Evolutionary conservation across 208 protist genomes (phyloP).

Genomic region (Leishmania major): DNA sequence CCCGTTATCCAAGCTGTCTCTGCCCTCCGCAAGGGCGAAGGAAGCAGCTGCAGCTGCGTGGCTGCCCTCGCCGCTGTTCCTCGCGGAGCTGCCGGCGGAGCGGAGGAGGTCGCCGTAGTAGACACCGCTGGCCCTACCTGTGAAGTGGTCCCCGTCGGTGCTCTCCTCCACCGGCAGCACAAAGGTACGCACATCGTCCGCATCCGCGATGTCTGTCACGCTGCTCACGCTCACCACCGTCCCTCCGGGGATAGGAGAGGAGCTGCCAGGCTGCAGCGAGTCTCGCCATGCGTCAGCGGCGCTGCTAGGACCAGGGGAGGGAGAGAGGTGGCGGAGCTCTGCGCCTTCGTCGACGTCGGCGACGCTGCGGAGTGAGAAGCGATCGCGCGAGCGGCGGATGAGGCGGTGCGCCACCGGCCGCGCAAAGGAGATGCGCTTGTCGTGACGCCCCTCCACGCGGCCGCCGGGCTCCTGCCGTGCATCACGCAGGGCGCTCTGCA

Average conservation of each 20-base stretch:
- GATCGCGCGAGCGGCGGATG: constrained; percentile 41
- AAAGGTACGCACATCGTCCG: neutral
- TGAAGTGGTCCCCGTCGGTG: constrained; percentile 35
- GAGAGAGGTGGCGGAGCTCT: constrained; percentile 17
- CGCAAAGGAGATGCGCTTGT: constrained; percentile 48
- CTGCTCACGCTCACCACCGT: neutral
- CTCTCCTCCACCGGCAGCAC: constrained; percentile 26
- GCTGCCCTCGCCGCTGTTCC: neutral
- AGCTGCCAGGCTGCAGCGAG: constrained; percentile 16
- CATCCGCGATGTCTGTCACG: neutral
- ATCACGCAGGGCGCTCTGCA: constrained; percentile 44
- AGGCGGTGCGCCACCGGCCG: constrained; percentile 45
- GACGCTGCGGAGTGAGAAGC: constrained; percentile 41
- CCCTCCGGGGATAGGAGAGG: neutral
- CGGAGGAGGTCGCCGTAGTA: constrained; percentile 54
- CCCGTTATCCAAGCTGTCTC: neutral
- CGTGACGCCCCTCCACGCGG: neutral
- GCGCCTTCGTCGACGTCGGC: constrained; percentile 26
- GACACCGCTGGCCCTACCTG: constrained; percentile 50
- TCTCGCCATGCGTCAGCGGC: constrained; percentile 1
- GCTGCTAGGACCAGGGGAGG: constrained; percentile 5
- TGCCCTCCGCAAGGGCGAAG: neutral
- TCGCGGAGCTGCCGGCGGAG: constrained; percentile 9
- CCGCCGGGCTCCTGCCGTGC: constrained; percentile 33
- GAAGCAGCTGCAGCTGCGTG: neutral